Conservation (phyloP, 495 filamentous ascomycete species). For the Tuber aestivum region DNA sequence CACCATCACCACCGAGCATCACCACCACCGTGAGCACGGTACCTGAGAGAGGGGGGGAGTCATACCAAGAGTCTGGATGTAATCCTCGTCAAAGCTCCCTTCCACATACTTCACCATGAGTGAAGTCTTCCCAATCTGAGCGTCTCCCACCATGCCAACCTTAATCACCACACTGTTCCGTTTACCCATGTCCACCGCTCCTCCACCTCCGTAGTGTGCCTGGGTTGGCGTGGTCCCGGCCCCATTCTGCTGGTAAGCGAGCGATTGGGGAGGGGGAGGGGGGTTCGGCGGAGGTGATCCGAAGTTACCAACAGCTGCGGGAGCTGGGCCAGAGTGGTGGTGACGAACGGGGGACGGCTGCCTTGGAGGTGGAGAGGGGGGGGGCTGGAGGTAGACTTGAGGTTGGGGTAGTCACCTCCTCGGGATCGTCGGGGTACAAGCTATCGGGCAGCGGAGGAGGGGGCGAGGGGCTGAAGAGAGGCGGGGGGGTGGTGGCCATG, state of each 20-base stretch:
- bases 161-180: slow-evolving; percentile 96
- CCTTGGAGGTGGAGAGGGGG: slow-evolving; percentile 18
- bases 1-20: slow-evolving; percentile 15
- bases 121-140: slow-evolving; percentile 97
- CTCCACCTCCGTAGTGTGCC: slow-evolving; percentile 41
- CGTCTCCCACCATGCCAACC: slow-evolving; percentile 98
- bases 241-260: slow-evolving; percentile 23
- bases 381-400: slow-evolving; percentile 5
- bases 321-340: slow-evolving; percentile 22
- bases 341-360: slow-evolving; percentile 24
- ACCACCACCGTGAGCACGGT: not conserved
- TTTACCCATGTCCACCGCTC: slow-evolving; percentile 17
- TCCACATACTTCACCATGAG: slow-evolving; percentile 99
- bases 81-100: slow-evolving; percentile 98
- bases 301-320: slow-evolving; percentile 18
- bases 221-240: slow-evolving; percentile 26
- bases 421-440: not conserved
- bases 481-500: not conserved
- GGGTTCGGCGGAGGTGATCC: slow-evolving; percentile 22
- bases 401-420: slow-evolving; percentile 1
- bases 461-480: not conserved
- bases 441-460: not conserved
- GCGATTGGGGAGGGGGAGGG: slow-evolving; percentile 12
- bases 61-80: slow-evolving; percentile 91
- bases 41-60: slow-evolving; percentile 17